A percentile compares a stretch with the other conserved stretches of the same genome.
These are phyloP conservation scores for Hydrangea macrophylla DNA, from an alignment of 148 eudicot genomes.

Conservation along the genomic window DNA sequence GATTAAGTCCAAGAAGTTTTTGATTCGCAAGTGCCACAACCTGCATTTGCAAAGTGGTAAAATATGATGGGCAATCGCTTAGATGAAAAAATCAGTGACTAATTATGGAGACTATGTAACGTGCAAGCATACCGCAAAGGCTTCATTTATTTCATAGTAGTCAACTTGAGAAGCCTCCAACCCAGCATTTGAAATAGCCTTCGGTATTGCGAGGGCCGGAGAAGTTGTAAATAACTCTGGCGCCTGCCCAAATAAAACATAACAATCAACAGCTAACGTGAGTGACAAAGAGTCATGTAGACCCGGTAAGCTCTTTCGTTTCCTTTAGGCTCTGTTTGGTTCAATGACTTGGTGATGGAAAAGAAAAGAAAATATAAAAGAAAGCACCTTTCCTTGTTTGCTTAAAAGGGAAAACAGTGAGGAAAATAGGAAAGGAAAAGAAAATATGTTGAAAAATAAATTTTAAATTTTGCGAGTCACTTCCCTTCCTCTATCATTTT, in stretches of 20 bases:
- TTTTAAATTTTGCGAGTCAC: too few species aligned
- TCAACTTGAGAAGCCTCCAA: slow-evolving; percentile 82
- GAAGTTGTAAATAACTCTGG: slow-evolving; percentile 92
- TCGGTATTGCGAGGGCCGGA: slow-evolving; percentile 91
- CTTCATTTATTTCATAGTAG: slow-evolving; percentile 94
- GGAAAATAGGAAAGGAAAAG: background rate
- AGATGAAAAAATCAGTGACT: background rate
- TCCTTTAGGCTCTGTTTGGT: too few species aligned
- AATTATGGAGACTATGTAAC: background rate
- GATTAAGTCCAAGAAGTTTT: slow-evolving; percentile 71
- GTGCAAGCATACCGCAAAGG: slow-evolving; percentile 67
- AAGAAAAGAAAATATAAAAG: too few species aligned
- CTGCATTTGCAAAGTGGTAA: slow-evolving; percentile 33
- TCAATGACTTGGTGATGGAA: too few species aligned
- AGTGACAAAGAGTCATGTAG: background rate
- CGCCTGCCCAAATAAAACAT: slow-evolving; percentile 39
- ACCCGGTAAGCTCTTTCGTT: too few species aligned
- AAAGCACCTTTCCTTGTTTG: slow-evolving; percentile 1
- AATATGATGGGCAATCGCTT: slow-evolving; percentile 2
- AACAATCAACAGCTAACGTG: slow-evolving; percentile 4
- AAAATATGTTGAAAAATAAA: background rate
- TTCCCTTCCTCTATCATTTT: too few species aligned
- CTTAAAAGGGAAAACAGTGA: too few species aligned
- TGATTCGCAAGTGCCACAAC: slow-evolving; percentile 91
- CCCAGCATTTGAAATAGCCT: slow-evolving; percentile 89